Evolutionary conservation across 2,329 filamentous ascomycete genomes (phyloP).

Genomic region (Fusarium hainanense): DNA sequence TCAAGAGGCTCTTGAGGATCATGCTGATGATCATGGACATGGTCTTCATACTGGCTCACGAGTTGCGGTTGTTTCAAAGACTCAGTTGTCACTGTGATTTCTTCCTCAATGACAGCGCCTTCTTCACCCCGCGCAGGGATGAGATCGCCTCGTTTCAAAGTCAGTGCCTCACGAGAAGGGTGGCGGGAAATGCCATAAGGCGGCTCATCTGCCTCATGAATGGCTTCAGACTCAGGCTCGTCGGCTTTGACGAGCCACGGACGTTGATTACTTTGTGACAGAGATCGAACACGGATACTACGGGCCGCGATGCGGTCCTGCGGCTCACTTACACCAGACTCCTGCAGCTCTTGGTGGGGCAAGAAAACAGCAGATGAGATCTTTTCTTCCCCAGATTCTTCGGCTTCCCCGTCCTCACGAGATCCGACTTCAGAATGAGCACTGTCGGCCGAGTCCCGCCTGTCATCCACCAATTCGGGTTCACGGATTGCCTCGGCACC

Average conservation of each 20-base stretch:
- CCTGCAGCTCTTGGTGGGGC: conserved; percentile 72
- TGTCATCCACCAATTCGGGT: conserved; percentile 47
- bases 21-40: conserved; percentile 64
- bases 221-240: conserved; percentile 55
- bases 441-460: conserved; percentile 54
- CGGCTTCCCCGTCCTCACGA: conserved; percentile 51
- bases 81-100: conserved; percentile 53
- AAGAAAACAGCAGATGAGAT: conserved; percentile 88
- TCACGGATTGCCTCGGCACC: conserved; percentile 38
- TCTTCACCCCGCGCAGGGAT: conserved; percentile 53
- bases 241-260: conserved; percentile 70
- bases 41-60: conserved; percentile 59
- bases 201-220: conserved; percentile 39
- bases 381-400: conserved; percentile 81
- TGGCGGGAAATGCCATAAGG: conserved; percentile 41
- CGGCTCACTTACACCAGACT: conserved; percentile 46
- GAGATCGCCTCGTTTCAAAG: conserved; percentile 48
- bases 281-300: conserved; percentile 60
- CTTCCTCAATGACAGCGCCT: conserved; percentile 55
- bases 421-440: conserved; percentile 52
- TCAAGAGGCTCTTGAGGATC: conserved; percentile 74
- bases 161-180: conserved; percentile 47
- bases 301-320: conserved; percentile 55
- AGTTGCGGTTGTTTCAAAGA: conserved; percentile 51
- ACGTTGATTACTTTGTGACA: conserved; percentile 54